Evolutionary conservation across 2,329 filamentous ascomycete species (phyloP).

Genomic region (Colletotrichum noveboracense): DNA sequence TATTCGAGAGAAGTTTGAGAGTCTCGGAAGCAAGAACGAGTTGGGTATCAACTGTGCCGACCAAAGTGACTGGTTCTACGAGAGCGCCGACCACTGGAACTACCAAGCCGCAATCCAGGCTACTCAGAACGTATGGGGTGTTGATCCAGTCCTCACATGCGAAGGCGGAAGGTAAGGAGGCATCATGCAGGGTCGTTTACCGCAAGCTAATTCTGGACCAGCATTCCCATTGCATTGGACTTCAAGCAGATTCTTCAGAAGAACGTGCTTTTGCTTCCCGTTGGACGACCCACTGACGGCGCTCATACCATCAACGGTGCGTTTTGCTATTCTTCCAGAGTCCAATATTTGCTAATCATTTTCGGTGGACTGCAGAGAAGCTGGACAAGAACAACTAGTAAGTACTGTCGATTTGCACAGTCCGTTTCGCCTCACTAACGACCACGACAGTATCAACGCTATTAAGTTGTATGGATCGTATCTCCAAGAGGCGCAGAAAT

Average conservation of each 20-base stretch:
- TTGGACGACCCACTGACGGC: constrained; percentile 95
- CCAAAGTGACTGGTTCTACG: constrained; percentile 98
- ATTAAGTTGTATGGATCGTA: constrained; percentile 95
- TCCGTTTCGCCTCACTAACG: neutral
- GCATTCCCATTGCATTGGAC: constrained; percentile 94
- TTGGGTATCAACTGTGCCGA: constrained; percentile 83
- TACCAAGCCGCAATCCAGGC: constrained; percentile 93
- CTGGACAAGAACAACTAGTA: constrained; percentile 92
- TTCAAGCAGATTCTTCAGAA: constrained; percentile 98
- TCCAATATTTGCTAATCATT: neutral
- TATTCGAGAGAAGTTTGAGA: constrained; percentile 82
- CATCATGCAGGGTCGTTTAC: neutral
- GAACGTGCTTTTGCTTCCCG: constrained; percentile 93
- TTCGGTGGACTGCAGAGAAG: constrained; percentile 68
- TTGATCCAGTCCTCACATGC: constrained; percentile 91
- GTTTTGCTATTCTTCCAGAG: neutral
- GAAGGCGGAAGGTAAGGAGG: constrained; percentile 82
- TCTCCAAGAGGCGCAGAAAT: constrained; percentile 60
- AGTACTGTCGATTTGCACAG: neutral
- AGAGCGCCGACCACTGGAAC: constrained; percentile 98
- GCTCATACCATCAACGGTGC: constrained; percentile 94
- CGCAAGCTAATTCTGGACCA: constrained; percentile 37
- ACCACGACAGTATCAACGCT: constrained; percentile 71
- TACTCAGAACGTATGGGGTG: constrained; percentile 90
- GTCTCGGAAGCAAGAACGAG: constrained; percentile 90